Evolutionary conservation across 2,329 filamentous ascomycete genomes (phyloP).

Genomic region (Fusarium oxysporum): DNA sequence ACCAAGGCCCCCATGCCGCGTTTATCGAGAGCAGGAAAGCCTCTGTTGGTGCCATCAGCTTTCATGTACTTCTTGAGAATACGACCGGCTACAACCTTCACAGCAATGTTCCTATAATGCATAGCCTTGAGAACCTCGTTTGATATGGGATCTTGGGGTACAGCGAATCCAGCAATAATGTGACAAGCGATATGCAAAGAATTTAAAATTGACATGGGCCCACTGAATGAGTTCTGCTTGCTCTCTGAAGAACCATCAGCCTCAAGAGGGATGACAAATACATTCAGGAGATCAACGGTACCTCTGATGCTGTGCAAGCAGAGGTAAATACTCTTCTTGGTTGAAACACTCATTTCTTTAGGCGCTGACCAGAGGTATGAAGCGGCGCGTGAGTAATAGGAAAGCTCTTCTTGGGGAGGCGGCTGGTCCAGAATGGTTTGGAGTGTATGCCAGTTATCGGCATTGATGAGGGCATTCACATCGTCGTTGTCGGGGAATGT

Average conservation of each 20-base stretch:
- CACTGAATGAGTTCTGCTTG: rapidly evolving
- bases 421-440: neutral
- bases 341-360: rapidly evolving
- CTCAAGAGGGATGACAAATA: neutral
- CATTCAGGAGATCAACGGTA: rapidly evolving
- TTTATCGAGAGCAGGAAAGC: neutral
- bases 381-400: rapidly evolving
- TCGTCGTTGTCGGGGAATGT: neutral
- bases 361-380: neutral
- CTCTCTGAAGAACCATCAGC: neutral
- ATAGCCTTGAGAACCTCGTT: neutral
- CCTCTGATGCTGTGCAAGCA: rapidly evolving
- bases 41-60: rapidly evolving
- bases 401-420: rapidly evolving
- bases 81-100: rapidly evolving
- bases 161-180: rapidly evolving
- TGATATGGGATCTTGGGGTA: rapidly evolving
- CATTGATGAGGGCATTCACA: rapidly evolving
- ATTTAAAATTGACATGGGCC: rapidly evolving
- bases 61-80: neutral
- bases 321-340: rapidly evolving
- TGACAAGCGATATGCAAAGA: rapidly evolving
- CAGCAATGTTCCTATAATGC: neutral
- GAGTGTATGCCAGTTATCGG: neutral
- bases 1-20: neutral